These are phyloP conservation scores for Rosa lucieae DNA, from an alignment of 306 rosid species.

Conservation along the genomic window DNA sequence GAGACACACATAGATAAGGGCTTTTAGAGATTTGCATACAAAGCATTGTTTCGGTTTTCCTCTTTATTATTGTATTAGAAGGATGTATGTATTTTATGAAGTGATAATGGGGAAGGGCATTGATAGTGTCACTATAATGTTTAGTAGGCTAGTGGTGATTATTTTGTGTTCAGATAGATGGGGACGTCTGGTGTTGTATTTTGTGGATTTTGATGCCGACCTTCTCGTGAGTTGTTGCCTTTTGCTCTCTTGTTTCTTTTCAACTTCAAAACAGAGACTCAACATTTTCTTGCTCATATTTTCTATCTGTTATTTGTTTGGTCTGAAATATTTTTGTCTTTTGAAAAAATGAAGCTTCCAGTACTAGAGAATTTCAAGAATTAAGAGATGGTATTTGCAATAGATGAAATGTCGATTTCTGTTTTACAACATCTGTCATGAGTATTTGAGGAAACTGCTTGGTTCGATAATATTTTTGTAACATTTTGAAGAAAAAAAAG, in stretches of 20 bases:
- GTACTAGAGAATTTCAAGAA: background rate
- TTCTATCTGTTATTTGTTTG: too few relatives aligned
- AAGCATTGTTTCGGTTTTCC: background rate
- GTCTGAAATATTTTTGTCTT: too few relatives aligned
- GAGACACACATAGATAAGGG: background rate
- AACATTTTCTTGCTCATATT: background rate
- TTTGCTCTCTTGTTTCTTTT: background rate
- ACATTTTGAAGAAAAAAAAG: too few relatives aligned
- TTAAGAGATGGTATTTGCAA: background rate
- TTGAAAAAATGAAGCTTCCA: background rate
- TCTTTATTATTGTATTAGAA: background rate
- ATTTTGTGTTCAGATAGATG: slow-evolving; percentile 15
- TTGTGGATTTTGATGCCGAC: slow-evolving; percentile 11
- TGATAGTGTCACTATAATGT: slow-evolving; percentile 1
- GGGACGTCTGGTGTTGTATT: slow-evolving; percentile 18
- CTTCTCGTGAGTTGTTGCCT: slow-evolving; percentile 16
- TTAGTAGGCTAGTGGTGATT: slow-evolving; percentile 8
- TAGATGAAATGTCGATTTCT: background rate
- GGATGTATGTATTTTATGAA: background rate
- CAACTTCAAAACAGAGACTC: background rate
- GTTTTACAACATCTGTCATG: too few relatives aligned
- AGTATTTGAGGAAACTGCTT: too few relatives aligned
- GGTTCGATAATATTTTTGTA: background rate
- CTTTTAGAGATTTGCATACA: background rate
- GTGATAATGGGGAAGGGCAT: slow-evolving; percentile 20